Percentiles rank a stretch among this genome's conserved stretches.
Evolutionary conservation across 1,139 yeast genomes (phyloP).

Genomic region (Candida sp.): DNA sequence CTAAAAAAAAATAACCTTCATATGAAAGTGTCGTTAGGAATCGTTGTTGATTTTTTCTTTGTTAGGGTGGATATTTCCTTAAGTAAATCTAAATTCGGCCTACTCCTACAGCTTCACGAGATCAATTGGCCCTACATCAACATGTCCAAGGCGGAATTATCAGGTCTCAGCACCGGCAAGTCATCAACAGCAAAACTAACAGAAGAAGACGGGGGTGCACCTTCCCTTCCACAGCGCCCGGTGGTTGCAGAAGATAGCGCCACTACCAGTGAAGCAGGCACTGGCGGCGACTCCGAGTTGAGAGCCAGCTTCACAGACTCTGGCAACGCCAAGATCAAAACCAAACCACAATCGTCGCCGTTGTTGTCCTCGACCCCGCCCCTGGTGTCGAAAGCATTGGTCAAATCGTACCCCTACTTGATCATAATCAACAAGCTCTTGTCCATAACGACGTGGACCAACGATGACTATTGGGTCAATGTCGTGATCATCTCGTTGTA

Average conservation of each 20-base stretch:
- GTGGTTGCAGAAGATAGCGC: slow-evolving; percentile 1
- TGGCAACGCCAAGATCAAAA: slow-evolving; percentile 4
- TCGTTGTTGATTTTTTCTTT: slow-evolving; percentile 1
- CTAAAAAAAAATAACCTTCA: not conserved
- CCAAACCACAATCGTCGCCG: slow-evolving; percentile 61
- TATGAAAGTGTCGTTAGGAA: not conserved
- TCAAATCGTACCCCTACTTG: slow-evolving; percentile 84
- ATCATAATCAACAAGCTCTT: slow-evolving; percentile 70
- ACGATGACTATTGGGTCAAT: slow-evolving; percentile 81
- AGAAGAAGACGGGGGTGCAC: not conserved
- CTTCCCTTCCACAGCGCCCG: not conserved
- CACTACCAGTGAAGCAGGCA: slow-evolving; percentile 6
- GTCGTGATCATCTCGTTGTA: slow-evolving; percentile 62
- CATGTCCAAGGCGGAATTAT: slow-evolving; percentile 9
- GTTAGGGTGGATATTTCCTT: slow-evolving; percentile 1
- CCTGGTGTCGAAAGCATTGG: slow-evolving; percentile 81
- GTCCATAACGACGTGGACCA: slow-evolving; percentile 89
- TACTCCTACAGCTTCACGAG: slow-evolving; percentile 1
- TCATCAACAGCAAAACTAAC: not conserved
- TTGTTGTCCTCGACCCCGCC: slow-evolving; percentile 87
- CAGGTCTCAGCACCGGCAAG: not conserved
- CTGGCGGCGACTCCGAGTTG: slow-evolving; percentile 8
- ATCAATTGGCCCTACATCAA: not conserved
- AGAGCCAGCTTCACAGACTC: slow-evolving; percentile 16
- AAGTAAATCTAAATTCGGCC: not conserved